These are phyloP conservation scores for Melastoma malabathricum DNA, from an alignment of 345 rosid genomes.

Conservation along the genomic window DNA sequence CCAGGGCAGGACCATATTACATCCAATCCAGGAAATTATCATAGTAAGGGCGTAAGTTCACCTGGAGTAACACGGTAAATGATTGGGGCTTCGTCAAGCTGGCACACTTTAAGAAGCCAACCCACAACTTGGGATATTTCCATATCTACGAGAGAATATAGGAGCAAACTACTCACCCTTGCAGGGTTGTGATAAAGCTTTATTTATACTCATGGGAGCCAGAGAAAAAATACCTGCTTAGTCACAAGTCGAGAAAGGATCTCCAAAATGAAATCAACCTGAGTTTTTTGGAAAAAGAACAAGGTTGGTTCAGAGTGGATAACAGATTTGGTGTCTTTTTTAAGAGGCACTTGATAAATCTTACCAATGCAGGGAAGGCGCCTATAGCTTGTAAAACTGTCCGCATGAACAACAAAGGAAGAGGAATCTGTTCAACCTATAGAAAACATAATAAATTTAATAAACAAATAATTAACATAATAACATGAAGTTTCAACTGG, in stretches of 20 bases:
- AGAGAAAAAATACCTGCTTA: conserved; percentile 58
- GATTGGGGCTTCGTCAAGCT: conserved; percentile 79
- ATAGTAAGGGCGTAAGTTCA: conserved; percentile 7
- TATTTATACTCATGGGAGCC: conserved; percentile 1
- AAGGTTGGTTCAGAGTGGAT: background rate
- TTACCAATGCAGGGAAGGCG: conserved; percentile 54
- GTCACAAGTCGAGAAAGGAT: conserved; percentile 89
- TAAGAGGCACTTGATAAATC: background rate
- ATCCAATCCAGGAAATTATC: background rate
- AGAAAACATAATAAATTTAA: conserved; percentile 2
- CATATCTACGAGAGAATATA: conserved; percentile 56
- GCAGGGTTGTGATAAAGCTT: background rate
- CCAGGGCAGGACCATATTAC: background rate
- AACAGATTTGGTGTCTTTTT: no score
- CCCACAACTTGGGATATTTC: conserved; percentile 97
- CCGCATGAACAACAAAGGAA: conserved; percentile 97
- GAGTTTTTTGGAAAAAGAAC: conserved; percentile 9
- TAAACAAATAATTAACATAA: no score
- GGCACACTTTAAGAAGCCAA: conserved; percentile 92
- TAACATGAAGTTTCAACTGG: no score
- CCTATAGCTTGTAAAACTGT: conserved; percentile 94
- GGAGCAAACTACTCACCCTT: conserved; percentile 7
- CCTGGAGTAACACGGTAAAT: conserved; percentile 87
- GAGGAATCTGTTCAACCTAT: conserved; percentile 97
- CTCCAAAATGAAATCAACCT: conserved; percentile 91